phyloP scores from a whole-genome alignment of 148 eudicot species.

The Simmondsia chinensis region DNA sequence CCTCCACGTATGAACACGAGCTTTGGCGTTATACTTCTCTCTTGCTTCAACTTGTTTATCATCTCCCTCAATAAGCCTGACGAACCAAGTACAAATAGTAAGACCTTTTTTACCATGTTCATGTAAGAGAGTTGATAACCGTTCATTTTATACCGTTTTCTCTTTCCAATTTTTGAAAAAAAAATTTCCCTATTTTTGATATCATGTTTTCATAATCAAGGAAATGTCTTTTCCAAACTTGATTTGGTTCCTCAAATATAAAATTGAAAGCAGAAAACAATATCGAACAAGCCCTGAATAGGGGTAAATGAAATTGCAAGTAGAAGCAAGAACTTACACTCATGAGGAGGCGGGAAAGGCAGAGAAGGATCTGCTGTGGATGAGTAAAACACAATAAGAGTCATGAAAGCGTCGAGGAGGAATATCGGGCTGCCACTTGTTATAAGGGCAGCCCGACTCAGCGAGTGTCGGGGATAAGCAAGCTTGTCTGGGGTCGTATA shows the following conservation, averaged over 20 bases:
- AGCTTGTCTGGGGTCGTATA: conserved; percentile 71
- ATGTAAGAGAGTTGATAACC: no score
- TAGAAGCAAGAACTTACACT: conserved; percentile 90
- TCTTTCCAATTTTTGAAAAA: no score
- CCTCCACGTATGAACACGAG: conserved; percentile 82
- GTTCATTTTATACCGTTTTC: no score
- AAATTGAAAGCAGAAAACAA: background rate
- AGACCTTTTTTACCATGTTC: background rate
- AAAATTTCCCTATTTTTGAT: no score
- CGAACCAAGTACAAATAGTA: conserved; percentile 1
- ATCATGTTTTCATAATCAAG: no score
- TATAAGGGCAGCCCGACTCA: conserved; percentile 92
- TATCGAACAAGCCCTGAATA: no score
- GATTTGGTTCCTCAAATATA: no score
- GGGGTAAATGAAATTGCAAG: no score
- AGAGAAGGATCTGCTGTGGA: conserved; percentile 83
- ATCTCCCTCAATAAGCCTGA: conserved; percentile 67
- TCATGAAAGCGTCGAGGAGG: conserved; percentile 88
- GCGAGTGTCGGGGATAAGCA: conserved; percentile 97
- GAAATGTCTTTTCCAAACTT: no score
- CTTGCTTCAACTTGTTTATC: conserved; percentile 88
- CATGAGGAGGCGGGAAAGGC: conserved; percentile 95
- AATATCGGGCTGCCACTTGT: conserved; percentile 97
- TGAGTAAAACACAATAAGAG: conserved; percentile 83
- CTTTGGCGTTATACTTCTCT: conserved; percentile 87